phyloP scores from a whole-genome alignment of 495 filamentous ascomycete species.

The Penicillium atrosanguineum region DNA sequence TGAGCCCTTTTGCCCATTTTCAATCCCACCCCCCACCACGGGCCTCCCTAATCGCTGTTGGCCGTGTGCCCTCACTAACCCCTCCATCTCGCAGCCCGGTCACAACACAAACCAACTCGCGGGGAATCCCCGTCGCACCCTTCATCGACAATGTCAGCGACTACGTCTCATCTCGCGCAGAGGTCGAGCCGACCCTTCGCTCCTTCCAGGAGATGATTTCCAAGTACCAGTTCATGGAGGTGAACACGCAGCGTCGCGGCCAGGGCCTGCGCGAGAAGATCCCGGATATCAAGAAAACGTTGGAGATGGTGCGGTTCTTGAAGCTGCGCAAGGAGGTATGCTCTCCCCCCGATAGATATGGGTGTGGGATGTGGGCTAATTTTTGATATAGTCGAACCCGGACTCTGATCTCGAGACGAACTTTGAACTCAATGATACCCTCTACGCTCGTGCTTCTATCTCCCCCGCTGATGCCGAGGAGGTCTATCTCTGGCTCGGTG shows the following conservation, averaged over 20 bases:
- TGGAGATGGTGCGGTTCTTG: slow-evolving; percentile 87
- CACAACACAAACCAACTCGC: slow-evolving; percentile 67
- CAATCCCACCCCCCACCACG: not conserved
- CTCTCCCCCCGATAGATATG: slow-evolving; percentile 1
- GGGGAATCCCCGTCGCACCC: slow-evolving; percentile 90
- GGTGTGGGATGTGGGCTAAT: not conserved
- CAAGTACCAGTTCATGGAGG: slow-evolving; percentile 99
- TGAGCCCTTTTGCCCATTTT: not conserved
- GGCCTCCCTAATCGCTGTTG: not conserved
- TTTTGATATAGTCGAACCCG: slow-evolving; percentile 14
- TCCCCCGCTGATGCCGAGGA: slow-evolving; percentile 82
- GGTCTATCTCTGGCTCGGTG: slow-evolving; percentile 95
- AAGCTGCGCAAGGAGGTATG: slow-evolving; percentile 44
- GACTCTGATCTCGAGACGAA: slow-evolving; percentile 68
- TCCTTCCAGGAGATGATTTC: slow-evolving; percentile 99
- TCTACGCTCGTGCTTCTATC: slow-evolving; percentile 84
- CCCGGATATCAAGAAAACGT: slow-evolving; percentile 95
- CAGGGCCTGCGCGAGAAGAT: slow-evolving; percentile 88
- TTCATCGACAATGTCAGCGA: slow-evolving; percentile 97
- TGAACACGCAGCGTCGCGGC: slow-evolving; percentile 82
- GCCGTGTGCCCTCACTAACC: slow-evolving; percentile 11
- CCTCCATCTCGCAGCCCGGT: slow-evolving; percentile 21
- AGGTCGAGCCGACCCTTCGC: slow-evolving; percentile 86
- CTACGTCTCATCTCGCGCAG: slow-evolving; percentile 80
- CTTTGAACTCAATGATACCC: slow-evolving; percentile 94